Percentiles rank a stretch among this genome's conserved stretches.
Conservation (phyloP, 192 early-diverging fungal species). For the Helicostylum pulchrum region DNA sequence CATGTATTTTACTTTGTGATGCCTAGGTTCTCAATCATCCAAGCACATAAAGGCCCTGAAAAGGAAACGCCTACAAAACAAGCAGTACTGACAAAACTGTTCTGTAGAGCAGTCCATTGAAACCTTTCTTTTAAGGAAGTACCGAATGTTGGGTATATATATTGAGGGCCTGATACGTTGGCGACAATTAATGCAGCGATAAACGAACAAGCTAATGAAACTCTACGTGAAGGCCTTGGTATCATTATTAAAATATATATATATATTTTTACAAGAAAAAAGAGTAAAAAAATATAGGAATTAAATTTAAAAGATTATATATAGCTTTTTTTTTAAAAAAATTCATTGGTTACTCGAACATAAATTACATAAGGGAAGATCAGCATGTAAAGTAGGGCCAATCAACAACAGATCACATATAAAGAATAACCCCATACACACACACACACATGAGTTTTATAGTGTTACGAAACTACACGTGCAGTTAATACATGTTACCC, state of each 20-base stretch:
- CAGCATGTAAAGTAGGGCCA: not conserved
- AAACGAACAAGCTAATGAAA: constrained; percentile 6
- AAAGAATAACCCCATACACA: no score
- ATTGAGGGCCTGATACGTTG: constrained; percentile 33
- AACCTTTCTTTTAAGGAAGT: constrained; percentile 19
- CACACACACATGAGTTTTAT: not conserved
- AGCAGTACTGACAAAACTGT: constrained; percentile 32
- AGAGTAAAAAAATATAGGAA: not conserved
- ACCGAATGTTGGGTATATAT: constrained; percentile 30
- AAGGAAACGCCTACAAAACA: constrained; percentile 29
- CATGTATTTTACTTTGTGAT: constrained; percentile 7
- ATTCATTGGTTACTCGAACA: no score
- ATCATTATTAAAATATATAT: not conserved
- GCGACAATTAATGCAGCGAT: constrained; percentile 24
- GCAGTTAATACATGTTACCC: not conserved
- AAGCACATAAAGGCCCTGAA: constrained; percentile 28
- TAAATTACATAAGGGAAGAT: not conserved
- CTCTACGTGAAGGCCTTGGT: not conserved
- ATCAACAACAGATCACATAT: no score
- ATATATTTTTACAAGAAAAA: not conserved
- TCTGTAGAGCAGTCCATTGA: constrained; percentile 25
- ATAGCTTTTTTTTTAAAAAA: no score
- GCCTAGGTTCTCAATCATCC: constrained; percentile 21
- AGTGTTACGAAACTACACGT: not conserved
- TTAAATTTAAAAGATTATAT: not conserved